Percentiles rank a stretch among this genome's conserved stretches.
These are phyloP conservation scores for Sporothrix mexicana DNA, from an alignment of 2,329 filamentous ascomycete species.

Conservation along the genomic window DNA sequence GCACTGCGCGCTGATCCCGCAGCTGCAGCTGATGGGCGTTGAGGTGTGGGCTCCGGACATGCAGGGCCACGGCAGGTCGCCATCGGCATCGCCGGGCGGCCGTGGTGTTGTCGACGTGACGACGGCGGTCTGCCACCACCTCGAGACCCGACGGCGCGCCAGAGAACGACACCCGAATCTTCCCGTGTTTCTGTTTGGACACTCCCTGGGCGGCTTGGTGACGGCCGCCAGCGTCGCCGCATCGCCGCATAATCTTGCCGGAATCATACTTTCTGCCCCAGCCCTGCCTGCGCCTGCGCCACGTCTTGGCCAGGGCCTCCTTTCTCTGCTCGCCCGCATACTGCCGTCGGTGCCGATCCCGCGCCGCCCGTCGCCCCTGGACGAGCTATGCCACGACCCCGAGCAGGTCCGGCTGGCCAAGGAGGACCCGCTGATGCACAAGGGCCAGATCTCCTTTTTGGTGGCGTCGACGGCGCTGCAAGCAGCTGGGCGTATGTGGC, in stretches of 20 bases:
- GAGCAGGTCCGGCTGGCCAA: not conserved
- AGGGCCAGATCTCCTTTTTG: not conserved
- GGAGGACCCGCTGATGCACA: slow-evolving; percentile 2
- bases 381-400: slow-evolving; percentile 1
- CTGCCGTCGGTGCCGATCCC: not conserved
- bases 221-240: not conserved
- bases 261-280: not conserved
- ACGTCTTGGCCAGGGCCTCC: not conserved
- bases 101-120: not conserved
- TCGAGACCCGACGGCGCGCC: not conserved
- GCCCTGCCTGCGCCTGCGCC: not conserved
- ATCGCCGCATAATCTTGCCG: not conserved
- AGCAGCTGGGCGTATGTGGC: not conserved
- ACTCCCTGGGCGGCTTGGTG: slow-evolving; percentile 13
- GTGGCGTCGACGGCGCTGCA: not conserved
- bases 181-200: slow-evolving; percentile 8
- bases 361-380: not conserved
- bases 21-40: not conserved
- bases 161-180: not conserved
- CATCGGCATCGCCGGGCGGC: too few relatives aligned
- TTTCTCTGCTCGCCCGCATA: not conserved
- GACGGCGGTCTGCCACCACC: slow-evolving; percentile 2
- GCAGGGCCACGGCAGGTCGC: slow-evolving; percentile 3
- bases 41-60: slow-evolving; percentile 13
- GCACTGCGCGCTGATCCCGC: not conserved